phyloP scores from a whole-genome alignment of 1,139 yeast species.

The Yamadazyma jaroonii region DNA sequence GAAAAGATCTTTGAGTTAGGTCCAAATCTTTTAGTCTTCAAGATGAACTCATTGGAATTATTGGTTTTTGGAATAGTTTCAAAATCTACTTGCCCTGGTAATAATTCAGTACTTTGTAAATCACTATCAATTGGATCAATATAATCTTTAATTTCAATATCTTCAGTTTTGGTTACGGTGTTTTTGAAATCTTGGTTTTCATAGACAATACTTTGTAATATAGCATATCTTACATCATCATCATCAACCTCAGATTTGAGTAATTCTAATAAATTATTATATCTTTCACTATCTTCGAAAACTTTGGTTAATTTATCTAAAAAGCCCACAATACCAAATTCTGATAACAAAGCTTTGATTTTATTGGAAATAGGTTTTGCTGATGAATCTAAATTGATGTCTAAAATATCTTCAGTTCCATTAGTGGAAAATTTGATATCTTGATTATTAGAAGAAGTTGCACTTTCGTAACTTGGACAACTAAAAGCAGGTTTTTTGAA shows the following conservation, averaged over 20 bases:
- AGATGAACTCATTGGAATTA: not conserved
- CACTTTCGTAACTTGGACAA: constrained; percentile 1
- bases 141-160: not conserved
- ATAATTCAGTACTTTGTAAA: not conserved
- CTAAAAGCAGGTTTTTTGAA: constrained; percentile 1
- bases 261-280: constrained; percentile 18
- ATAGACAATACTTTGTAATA: constrained; percentile 19
- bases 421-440: constrained; percentile 1
- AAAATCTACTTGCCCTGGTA: not conserved
- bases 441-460: not conserved
- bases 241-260: constrained; percentile 16
- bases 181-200: not conserved
- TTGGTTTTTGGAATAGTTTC: constrained; percentile 7
- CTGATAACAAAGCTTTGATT: constrained; percentile 19
- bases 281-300: constrained; percentile 25
- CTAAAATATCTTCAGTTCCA: constrained; percentile 16
- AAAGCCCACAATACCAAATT: constrained; percentile 20
- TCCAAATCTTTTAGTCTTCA: constrained; percentile 19
- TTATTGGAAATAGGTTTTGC: constrained; percentile 17
- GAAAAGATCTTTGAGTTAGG: constrained; percentile 24
- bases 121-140: not conserved
- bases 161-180: not conserved
- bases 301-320: constrained; percentile 20
- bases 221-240: constrained; percentile 21
- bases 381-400: constrained; percentile 27